A percentile compares a stretch with the other conserved stretches of the same genome.
Conservation (phyloP, 2,329 filamentous ascomycete species). For the Nothophoma quercina region DNA sequence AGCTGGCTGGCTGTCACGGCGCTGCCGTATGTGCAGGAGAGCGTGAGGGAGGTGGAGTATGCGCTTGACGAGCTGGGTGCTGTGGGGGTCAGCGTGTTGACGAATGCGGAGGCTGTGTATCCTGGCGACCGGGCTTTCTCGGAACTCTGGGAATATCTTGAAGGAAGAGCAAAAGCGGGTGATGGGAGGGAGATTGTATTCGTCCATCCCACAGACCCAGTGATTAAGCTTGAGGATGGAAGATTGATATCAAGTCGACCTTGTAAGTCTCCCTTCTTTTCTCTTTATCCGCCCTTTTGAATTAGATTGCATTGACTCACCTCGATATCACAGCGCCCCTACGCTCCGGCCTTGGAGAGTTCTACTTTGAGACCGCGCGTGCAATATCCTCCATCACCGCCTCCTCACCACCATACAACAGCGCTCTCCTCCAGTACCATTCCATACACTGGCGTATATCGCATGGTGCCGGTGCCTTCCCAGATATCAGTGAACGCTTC, state of each 20-base stretch:
- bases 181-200: slow-evolving; percentile 41
- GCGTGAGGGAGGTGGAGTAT: slow-evolving; percentile 40
- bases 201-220: slow-evolving; percentile 47
- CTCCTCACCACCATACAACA: slow-evolving; percentile 12
- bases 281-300: too few relatives aligned
- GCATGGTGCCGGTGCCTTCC: slow-evolving; percentile 48
- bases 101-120: slow-evolving; percentile 47
- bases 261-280: slow-evolving; percentile 29
- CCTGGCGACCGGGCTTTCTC: slow-evolving; percentile 39
- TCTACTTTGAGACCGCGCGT: slow-evolving; percentile 49
- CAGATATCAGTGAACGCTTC: slow-evolving; percentile 46
- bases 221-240: slow-evolving; percentile 38
- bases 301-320: too few relatives aligned
- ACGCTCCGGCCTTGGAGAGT: slow-evolving; percentile 45
- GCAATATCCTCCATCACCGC: slow-evolving; percentile 46
- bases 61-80: slow-evolving; percentile 40
- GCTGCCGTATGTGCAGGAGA: slow-evolving; percentile 41
- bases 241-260: slow-evolving; percentile 37
- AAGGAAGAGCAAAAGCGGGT: slow-evolving; percentile 13
- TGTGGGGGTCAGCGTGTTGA: slow-evolving; percentile 42
- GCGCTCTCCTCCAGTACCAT: slow-evolving; percentile 38
- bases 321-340: slow-evolving; percentile 47
- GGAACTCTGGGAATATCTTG: slow-evolving; percentile 37
- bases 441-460: slow-evolving; percentile 45
- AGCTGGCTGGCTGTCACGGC: slow-evolving; percentile 39